Evolutionary conservation across 257 asterid genomes (phyloP).

Genomic region (Buddleja alternifolia): DNA sequence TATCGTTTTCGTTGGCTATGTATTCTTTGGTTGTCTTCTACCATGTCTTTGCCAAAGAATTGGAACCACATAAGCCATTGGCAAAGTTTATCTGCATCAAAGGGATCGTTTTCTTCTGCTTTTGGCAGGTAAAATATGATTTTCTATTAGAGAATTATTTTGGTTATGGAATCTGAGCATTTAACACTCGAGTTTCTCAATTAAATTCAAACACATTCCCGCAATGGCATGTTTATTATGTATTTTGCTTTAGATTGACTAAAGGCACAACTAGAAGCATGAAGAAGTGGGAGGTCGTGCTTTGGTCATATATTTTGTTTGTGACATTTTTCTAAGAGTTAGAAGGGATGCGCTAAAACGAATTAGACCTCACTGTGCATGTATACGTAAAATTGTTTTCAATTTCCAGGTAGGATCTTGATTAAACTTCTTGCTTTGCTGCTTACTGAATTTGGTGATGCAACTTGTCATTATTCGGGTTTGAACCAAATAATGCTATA

Average conservation of each 20-base stretch:
- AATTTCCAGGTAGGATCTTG: too few species aligned
- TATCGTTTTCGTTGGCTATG: slow-evolving; percentile 79
- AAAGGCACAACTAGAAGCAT: not conserved
- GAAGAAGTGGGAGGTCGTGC: not conserved
- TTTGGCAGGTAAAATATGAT: slow-evolving; percentile 77
- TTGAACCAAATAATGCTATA: not conserved
- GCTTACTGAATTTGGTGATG: too few species aligned
- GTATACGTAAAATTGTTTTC: too few species aligned
- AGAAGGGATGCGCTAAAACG: too few species aligned
- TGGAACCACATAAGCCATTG: slow-evolving; percentile 85
- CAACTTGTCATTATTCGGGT: not conserved
- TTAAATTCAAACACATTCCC: too few species aligned
- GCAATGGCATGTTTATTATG: not conserved
- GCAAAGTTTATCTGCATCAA: slow-evolving; percentile 88
- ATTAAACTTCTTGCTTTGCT: too few species aligned
- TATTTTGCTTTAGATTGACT: slow-evolving; percentile 4
- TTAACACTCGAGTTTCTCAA: too few species aligned
- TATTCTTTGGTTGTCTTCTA: slow-evolving; percentile 83
- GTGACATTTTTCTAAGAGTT: too few species aligned
- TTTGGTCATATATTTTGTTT: too few species aligned
- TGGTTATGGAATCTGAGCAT: too few species aligned
- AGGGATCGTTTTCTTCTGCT: slow-evolving; percentile 91
- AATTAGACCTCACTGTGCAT: too few species aligned
- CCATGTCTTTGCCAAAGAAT: slow-evolving; percentile 80
- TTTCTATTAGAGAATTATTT: too few species aligned